Evolutionary conservation across 345 rosid species (phyloP).

Genomic region (Litchi chinensis): DNA sequence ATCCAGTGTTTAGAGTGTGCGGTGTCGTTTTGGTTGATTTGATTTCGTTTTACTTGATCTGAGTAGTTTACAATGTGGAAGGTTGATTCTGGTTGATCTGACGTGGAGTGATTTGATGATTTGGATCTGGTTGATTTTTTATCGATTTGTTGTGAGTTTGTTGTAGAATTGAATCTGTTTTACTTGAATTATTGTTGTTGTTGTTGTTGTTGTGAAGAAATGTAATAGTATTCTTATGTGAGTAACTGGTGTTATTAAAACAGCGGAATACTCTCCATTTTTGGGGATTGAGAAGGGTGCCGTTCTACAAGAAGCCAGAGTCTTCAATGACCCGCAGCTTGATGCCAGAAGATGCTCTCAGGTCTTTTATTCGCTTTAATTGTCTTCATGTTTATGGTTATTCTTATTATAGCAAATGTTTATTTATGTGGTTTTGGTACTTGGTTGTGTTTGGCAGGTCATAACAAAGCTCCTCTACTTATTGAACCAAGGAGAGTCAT

Average conservation of each 20-base stretch:
- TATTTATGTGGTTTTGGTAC: conserved; percentile 18
- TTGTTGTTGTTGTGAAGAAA: not conserved
- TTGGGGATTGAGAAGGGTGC: conserved; percentile 98
- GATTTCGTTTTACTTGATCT: conserved; percentile 31
- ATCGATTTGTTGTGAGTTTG: not conserved
- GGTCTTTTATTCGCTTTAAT: conserved; percentile 43
- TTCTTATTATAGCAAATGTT: not conserved
- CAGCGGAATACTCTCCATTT: conserved; percentile 94
- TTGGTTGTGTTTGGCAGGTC: conserved; percentile 51
- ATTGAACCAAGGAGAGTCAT: conserved; percentile 93
- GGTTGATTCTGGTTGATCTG: conserved; percentile 23
- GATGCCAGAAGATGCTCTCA: conserved; percentile 98
- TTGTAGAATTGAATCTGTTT: conserved; percentile 5
- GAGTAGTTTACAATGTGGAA: conserved; percentile 27
- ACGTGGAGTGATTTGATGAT: conserved; percentile 7
- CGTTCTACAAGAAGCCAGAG: conserved; percentile 97
- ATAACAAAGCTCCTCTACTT: conserved; percentile 93
- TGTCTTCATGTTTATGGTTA: conserved; percentile 2
- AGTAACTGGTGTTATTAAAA: conserved; percentile 23
- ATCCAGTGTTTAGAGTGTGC: conserved; percentile 1
- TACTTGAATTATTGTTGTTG: not conserved
- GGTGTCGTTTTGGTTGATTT: conserved; percentile 14
- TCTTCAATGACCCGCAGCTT: conserved; percentile 96
- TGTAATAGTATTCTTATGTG: not conserved
- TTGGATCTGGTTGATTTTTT: conserved; percentile 19